Evolutionary conservation across 179 eudicot genomes (phyloP).

Genomic region (Beta corolliflora): DNA sequence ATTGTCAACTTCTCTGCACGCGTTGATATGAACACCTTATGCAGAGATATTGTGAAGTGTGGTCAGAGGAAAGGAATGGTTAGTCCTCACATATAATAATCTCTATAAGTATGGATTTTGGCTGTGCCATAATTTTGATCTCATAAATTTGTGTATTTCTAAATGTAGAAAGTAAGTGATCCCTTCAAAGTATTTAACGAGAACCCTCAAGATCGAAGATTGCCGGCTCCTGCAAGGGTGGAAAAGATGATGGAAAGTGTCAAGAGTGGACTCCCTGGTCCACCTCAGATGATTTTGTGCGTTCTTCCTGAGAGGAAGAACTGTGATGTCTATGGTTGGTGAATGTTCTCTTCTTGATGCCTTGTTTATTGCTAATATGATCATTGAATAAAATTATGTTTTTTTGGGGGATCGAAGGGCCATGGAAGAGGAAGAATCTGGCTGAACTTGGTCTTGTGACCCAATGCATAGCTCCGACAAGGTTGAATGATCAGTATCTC

Average conservation of each 20-base stretch:
- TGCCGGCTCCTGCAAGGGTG: conserved; percentile 66
- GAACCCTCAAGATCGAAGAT: conserved; percentile 52
- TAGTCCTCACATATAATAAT: conserved; percentile 24
- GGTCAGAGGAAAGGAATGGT: conserved; percentile 81
- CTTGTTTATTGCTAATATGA: neutral
- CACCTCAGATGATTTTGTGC: conserved; percentile 74
- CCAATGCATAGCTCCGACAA: conserved; percentile 81
- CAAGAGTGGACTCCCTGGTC: conserved; percentile 63
- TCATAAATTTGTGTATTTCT: neutral
- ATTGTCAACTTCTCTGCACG: conserved; percentile 89
- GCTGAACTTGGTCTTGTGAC: conserved; percentile 69
- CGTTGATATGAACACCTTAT: conserved; percentile 53
- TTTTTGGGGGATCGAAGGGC: conserved; percentile 43
- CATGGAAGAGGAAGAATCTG: conserved; percentile 73
- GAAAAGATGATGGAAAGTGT: conserved; percentile 69
- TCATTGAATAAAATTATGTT: no score
- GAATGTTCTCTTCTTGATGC: no score
- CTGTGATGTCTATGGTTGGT: conserved; percentile 72
- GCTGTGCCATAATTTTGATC: neutral
- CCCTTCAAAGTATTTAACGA: conserved; percentile 71
- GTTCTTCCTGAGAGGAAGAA: conserved; percentile 84
- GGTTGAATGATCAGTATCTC: conserved; percentile 79
- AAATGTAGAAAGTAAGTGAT: conserved; percentile 43
- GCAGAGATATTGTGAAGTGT: conserved; percentile 59
- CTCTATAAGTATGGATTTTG: neutral